Evolutionary conservation across 345 rosid species (phyloP).

Genomic region (Raphanus raphanistrum): DNA sequence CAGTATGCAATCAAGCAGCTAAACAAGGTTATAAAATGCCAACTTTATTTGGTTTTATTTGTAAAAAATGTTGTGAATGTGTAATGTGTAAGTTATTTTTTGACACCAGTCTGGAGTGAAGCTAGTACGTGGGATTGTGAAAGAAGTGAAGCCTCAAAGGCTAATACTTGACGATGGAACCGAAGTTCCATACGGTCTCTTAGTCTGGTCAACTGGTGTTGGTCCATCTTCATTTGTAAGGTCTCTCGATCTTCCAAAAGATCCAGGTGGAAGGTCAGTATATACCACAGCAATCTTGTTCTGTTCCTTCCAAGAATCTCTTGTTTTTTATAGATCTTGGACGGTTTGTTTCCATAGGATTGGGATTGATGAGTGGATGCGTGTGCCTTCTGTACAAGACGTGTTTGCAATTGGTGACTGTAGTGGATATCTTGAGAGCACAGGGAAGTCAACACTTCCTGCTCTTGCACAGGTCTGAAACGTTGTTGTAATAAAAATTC

Average conservation of each 20-base stretch:
- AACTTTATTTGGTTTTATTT: neutral
- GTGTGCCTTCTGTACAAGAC: slow-evolving; percentile 75
- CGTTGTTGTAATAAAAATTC: neutral
- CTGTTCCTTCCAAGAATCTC: neutral
- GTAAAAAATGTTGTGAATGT: neutral
- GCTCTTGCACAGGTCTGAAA: slow-evolving; percentile 82
- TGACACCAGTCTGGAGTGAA: slow-evolving; percentile 85
- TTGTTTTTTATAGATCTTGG: neutral
- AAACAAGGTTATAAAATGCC: slow-evolving; percentile 58
- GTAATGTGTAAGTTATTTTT: neutral
- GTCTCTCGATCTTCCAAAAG: slow-evolving; percentile 75
- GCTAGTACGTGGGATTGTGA: slow-evolving; percentile 90
- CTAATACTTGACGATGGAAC: slow-evolving; percentile 75
- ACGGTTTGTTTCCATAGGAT: slow-evolving; percentile 49
- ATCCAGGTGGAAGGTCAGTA: slow-evolving; percentile 89
- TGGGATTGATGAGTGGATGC: slow-evolving; percentile 91
- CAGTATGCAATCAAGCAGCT: slow-evolving; percentile 85
- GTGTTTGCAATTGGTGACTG: slow-evolving; percentile 94
- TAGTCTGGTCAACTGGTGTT: slow-evolving; percentile 96
- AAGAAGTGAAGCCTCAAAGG: slow-evolving; percentile 76
- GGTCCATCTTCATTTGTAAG: slow-evolving; percentile 86
- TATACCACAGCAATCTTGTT: neutral
- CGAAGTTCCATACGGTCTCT: slow-evolving; percentile 82
- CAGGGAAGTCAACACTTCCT: slow-evolving; percentile 89
- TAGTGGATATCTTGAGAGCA: slow-evolving; percentile 88